Evolutionary conservation across 805 yeast genomes (phyloP).

Genomic region (Diddensiella caesifluorescens): DNA sequence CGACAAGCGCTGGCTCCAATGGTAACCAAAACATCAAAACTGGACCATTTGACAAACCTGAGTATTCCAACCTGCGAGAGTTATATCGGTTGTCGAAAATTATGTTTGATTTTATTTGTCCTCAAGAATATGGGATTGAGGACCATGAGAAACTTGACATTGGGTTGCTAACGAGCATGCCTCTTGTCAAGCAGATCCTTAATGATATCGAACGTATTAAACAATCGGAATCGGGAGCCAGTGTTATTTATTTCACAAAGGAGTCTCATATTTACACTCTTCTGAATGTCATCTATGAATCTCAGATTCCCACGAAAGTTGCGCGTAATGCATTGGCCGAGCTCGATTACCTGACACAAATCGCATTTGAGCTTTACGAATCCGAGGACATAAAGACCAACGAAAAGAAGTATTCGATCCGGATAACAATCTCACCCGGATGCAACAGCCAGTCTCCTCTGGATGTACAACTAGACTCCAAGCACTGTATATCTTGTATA

Average conservation of each 20-base stretch:
- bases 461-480: slow-evolving; percentile 92
- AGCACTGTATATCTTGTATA: slow-evolving; percentile 94
- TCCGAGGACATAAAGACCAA: slow-evolving; percentile 56
- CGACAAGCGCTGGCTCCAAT: slow-evolving; percentile 26
- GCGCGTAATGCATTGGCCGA: slow-evolving; percentile 95
- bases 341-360: slow-evolving; percentile 89
- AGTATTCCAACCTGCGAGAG: slow-evolving; percentile 77
- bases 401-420: slow-evolving; percentile 78
- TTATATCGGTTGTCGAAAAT: slow-evolving; percentile 87
- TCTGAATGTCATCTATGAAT: slow-evolving; percentile 82
- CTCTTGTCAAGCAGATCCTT: slow-evolving; percentile 82
- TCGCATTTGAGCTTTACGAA: slow-evolving; percentile 89
- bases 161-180: slow-evolving; percentile 89
- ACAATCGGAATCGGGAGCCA: slow-evolving; percentile 72
- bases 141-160: slow-evolving; percentile 93
- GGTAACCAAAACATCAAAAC: slow-evolving; percentile 33
- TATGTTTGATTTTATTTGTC: slow-evolving; percentile 93
- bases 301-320: slow-evolving; percentile 90
- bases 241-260: slow-evolving; percentile 88
- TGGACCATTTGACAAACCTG: slow-evolving; percentile 65
- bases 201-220: slow-evolving; percentile 76
- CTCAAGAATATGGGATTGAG: slow-evolving; percentile 97
- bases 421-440: slow-evolving; percentile 93
- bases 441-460: slow-evolving; percentile 97
- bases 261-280: slow-evolving; percentile 95